Percentiles rank a stretch among this genome's conserved stretches.
Conservation (phyloP, 2,329 filamentous ascomycete genomes). For the Colletotrichum viniferum region DNA sequence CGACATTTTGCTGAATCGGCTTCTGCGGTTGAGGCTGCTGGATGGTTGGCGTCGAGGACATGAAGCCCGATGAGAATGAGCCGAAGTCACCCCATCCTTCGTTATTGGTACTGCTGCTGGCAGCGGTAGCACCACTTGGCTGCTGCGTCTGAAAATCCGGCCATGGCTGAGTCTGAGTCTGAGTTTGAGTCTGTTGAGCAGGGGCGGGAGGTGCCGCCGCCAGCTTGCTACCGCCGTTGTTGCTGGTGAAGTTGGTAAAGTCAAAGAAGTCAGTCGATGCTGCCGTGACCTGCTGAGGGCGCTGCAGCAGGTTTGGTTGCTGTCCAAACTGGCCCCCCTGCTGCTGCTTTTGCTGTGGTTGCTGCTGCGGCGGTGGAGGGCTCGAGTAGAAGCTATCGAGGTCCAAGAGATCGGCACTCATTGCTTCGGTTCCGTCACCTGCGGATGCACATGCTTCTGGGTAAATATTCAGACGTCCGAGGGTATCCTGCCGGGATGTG, state of each 20-base stretch:
- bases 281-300: slow-evolving; percentile 17
- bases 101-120: not conserved
- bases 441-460: slow-evolving; percentile 6
- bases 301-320: slow-evolving; percentile 22
- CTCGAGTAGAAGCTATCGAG: slow-evolving; percentile 56
- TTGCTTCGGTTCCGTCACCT: slow-evolving; percentile 33
- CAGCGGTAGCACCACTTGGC: slow-evolving; percentile 5
- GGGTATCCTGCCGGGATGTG: not conserved
- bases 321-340: slow-evolving; percentile 8
- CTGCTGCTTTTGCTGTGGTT: slow-evolving; percentile 23
- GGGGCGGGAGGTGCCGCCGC: not conserved
- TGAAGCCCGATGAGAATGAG: slow-evolving; percentile 13
- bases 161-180: slow-evolving; percentile 33
- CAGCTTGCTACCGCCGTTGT: not conserved
- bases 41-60: slow-evolving; percentile 5
- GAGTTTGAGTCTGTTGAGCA: slow-evolving; percentile 15
- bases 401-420: slow-evolving; percentile 71
- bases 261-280: slow-evolving; percentile 31
- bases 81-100: slow-evolving; percentile 26
- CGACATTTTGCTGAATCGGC: slow-evolving; percentile 31
- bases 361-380: slow-evolving; percentile 29
- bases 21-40: slow-evolving; percentile 21
- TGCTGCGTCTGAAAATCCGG: slow-evolving; percentile 31
- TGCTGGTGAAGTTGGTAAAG: slow-evolving; percentile 25
- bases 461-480: not conserved